Base-by-base conservation (phyloP, 1,139 yeast species). In the Lodderomyces parapsilosis region DNA sequence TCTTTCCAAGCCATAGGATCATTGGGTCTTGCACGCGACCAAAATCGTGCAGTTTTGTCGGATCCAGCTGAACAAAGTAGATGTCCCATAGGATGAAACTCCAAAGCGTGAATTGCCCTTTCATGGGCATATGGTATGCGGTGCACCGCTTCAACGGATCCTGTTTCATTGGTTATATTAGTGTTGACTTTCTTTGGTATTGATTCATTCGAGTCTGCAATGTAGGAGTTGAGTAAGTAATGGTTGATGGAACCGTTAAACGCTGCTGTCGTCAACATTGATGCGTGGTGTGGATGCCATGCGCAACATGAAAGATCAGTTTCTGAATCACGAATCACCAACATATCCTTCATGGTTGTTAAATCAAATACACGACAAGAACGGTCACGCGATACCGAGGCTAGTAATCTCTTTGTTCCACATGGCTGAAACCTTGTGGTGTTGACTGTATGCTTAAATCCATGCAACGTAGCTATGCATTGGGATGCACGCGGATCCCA, bases 11-110 rank as follows among this genome's bases (percentile, higher is more conserved):
- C 86, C 59, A 78, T 78, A 0, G 89, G 86, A 65, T 93, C 99
- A 53, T 85, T 86, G 1, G 97, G 98, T 58, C 96, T 74, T 1
- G 95, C 86, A 42, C 99, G 74, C 28, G 93, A 83, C 99, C 99
- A 93, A 65, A 93, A 88, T 49, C 97, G 69, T n/a, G 96, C 89
- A 10, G 94, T 82, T 58, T 94, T 80, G 63, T 93, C 99, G 47
- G 94, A 90, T 22, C 97, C 93, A 0, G 97, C 98, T 13, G 96
- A 83, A 47, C 95, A 85, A 38, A 93, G 71, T 43, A 91, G 71
- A 63, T 93, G 98, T 2, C 99, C 99, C 56, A 88, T 71, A 3
- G 98, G 98, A 64, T 91, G 97, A 58, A 90, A 93, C 52, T 91
- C 94, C 48, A 93, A 65, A 2, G 96, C 81, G 66, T 93, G 90